These are phyloP conservation scores for Pelargonium citronellum DNA, from an alignment of 441 rosid species.

Conservation along the genomic window DNA sequence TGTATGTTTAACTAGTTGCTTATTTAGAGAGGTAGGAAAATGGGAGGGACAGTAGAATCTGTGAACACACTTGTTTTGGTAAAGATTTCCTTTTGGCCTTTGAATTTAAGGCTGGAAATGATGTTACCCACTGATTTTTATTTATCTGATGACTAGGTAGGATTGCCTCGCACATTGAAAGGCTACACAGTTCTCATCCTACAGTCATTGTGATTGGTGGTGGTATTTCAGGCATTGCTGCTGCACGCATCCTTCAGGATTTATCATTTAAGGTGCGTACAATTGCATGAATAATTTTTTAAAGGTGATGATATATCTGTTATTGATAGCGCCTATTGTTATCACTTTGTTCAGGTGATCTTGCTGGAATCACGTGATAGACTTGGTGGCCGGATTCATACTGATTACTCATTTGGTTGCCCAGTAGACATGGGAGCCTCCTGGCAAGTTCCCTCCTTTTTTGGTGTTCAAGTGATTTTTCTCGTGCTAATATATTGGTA, in stretches of 20 bases:
- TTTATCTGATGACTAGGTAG: slow-evolving; percentile 28
- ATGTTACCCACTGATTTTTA: slow-evolving; percentile 6
- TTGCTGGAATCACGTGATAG: slow-evolving; percentile 58
- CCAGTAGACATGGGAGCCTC: slow-evolving; percentile 81
- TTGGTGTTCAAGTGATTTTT: not conserved
- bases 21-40: not conserved
- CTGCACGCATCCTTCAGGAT: slow-evolving; percentile 60
- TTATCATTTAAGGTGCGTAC: slow-evolving; percentile 54
- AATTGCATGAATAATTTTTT: not conserved
- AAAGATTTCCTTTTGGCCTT: not conserved
- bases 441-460: slow-evolving; percentile 35
- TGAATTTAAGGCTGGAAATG: not conserved
- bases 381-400: slow-evolving; percentile 64
- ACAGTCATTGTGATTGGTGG: slow-evolving; percentile 71
- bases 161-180: slow-evolving; percentile 36
- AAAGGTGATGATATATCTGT: not conserved
- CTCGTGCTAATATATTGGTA: not conserved
- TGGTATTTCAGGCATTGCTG: slow-evolving; percentile 84
- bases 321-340: not conserved
- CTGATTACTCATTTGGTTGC: slow-evolving; percentile 63
- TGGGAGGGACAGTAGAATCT: not conserved
- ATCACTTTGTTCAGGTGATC: slow-evolving; percentile 33
- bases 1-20: not conserved
- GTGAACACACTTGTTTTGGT: not conserved
- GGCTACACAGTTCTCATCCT: slow-evolving; percentile 45